A percentile compares a stretch with the other conserved stretches of the same genome.
Evolutionary conservation across 805 yeast species (phyloP).

Genomic region (Schizosaccharomyces japonicus): DNA sequence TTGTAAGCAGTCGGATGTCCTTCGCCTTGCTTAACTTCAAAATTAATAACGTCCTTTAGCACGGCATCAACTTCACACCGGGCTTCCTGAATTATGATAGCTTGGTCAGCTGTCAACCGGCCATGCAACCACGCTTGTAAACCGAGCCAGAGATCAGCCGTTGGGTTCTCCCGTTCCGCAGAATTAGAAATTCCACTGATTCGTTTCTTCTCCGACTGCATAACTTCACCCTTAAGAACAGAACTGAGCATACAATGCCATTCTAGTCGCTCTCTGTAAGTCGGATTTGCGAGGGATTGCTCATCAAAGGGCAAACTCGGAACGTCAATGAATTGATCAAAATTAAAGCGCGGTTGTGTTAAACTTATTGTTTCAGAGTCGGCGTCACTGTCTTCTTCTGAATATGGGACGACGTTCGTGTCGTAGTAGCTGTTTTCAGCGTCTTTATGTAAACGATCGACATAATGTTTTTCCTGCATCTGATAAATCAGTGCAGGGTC

Average conservation of each 20-base stretch:
- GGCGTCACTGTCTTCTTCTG: neutral
- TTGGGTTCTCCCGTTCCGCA: conserved; percentile 18
- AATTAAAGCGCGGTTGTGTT: neutral
- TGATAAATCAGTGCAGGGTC: neutral
- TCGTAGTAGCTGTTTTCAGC: neutral
- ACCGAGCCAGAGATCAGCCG: conserved; percentile 54
- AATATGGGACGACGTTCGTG: neutral
- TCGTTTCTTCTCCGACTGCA: conserved; percentile 63
- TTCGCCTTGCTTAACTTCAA: conserved; percentile 28
- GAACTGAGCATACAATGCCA: conserved; percentile 89
- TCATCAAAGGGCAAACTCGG: conserved; percentile 3
- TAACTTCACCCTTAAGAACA: conserved; percentile 86
- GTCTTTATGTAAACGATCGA: neutral
- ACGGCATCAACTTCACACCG: conserved; percentile 51
- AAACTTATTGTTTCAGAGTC: neutral
- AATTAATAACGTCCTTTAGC: conserved; percentile 41
- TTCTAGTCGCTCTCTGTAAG: conserved; percentile 47
- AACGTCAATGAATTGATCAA: neutral
- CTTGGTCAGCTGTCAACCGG: conserved; percentile 57
- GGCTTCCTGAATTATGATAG: conserved; percentile 38
- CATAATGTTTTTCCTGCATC: neutral
- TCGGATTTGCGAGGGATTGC: conserved; percentile 14
- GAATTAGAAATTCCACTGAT: conserved; percentile 25
- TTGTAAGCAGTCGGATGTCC: conserved; percentile 13
- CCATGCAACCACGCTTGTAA: conserved; percentile 62